Conservation (phyloP, 2,329 filamentous ascomycete species). For the Xylaria sp. region DNA sequence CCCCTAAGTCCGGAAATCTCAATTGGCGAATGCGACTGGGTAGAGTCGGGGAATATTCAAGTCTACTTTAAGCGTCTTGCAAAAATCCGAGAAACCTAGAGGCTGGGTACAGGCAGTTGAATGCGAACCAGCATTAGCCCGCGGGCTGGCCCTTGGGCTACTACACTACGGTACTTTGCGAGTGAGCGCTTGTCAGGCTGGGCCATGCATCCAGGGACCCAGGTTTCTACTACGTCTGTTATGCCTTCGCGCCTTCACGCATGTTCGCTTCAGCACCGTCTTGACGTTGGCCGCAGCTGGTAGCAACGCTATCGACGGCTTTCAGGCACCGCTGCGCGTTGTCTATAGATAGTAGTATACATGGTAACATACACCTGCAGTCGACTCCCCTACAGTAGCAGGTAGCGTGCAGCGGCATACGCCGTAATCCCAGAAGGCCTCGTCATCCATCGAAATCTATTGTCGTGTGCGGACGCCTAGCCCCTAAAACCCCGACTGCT, state of each 20-base stretch:
- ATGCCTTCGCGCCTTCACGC: constrained; percentile 10
- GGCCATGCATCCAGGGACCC: background rate
- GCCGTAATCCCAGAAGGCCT: constrained; percentile 18
- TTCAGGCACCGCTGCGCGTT: background rate
- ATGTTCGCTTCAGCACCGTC: constrained; percentile 16
- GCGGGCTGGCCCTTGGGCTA: background rate
- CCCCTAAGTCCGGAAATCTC: constrained; percentile 14
- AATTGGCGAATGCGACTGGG: background rate
- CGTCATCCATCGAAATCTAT: constrained; percentile 18
- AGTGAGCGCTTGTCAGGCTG: background rate
- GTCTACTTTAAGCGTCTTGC: no score
- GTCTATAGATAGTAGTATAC: background rate
- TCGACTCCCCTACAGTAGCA: no score
- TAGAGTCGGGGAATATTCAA: constrained; percentile 19
- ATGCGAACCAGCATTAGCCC: constrained; percentile 11
- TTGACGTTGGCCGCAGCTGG: constrained; percentile 8
- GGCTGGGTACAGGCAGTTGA: background rate
- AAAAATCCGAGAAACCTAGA: background rate
- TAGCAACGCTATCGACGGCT: background rate
- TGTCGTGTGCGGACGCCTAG: background rate
- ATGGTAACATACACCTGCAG: background rate
- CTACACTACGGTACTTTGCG: constrained; percentile 3
- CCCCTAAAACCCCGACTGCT: constrained; percentile 1
- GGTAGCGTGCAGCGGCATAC: background rate
- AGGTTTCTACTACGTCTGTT: no score